These are phyloP conservation scores for Echinochloa phyllopogon DNA, from an alignment of 176 grass and related monocot species.

Conservation along the genomic window DNA sequence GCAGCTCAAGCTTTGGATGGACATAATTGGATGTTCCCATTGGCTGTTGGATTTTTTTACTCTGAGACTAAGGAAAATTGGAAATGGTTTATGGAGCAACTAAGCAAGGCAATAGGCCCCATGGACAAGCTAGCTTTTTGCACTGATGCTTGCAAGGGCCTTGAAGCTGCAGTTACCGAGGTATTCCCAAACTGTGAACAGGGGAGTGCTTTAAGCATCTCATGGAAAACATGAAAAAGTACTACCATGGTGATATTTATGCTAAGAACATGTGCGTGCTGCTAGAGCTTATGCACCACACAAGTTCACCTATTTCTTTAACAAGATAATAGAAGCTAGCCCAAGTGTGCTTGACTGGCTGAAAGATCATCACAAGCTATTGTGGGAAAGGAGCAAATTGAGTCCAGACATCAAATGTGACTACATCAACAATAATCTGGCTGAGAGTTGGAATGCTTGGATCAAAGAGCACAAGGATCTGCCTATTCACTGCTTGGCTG, in stretches of 20 bases:
- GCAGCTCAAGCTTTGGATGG: not conserved
- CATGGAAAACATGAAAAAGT: no score
- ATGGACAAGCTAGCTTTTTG: not conserved
- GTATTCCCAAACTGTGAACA: not conserved
- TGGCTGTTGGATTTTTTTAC: not conserved
- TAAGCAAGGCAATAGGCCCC: not conserved
- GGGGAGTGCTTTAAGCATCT: not conserved
- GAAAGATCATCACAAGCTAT: not conserved
- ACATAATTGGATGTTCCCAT: not conserved
- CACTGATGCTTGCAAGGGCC: not conserved
- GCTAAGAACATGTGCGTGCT: not conserved
- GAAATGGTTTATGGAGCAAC: not conserved
- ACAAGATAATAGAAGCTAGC: not conserved
- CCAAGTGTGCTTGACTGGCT: not conserved
- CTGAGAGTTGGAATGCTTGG: not conserved
- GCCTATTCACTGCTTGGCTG: not conserved
- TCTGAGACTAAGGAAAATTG: not conserved
- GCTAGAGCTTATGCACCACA: not conserved
- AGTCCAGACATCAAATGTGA: not conserved
- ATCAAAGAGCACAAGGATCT: not conserved
- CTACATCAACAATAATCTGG: not conserved
- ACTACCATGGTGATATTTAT: no score
- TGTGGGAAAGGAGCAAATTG: not conserved
- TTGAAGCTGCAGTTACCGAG: not conserved
- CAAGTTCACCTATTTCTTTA: not conserved